These are phyloP conservation scores for Starmerella lactis-condensi DNA, from an alignment of 805 yeast genomes.

Conservation along the genomic window DNA sequence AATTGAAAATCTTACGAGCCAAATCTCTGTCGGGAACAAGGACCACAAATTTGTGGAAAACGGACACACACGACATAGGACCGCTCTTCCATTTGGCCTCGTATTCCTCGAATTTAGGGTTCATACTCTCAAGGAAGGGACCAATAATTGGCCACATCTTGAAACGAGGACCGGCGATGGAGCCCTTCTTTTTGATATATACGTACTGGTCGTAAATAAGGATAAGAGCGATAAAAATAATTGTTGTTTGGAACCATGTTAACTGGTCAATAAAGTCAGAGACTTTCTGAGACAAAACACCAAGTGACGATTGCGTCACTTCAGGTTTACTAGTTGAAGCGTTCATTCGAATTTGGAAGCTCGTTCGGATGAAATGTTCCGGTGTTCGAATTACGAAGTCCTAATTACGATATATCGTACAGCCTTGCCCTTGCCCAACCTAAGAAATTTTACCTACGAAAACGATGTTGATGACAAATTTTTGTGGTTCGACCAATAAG, in stretches of 20 bases:
- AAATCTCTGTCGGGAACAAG: slow-evolving; percentile 78
- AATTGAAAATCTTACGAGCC: slow-evolving; percentile 67
- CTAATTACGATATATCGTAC: no score
- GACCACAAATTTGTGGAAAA: slow-evolving; percentile 93
- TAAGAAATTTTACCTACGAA: no score
- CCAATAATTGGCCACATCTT: slow-evolving; percentile 93
- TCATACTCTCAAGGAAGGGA: slow-evolving; percentile 81
- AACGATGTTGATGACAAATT: no score
- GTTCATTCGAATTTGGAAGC: no score
- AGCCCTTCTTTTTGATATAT: slow-evolving; percentile 65
- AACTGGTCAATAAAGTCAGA: slow-evolving; percentile 2
- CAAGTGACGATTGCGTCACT: no score
- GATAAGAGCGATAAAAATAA: slow-evolving; percentile 14
- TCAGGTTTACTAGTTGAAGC: no score
- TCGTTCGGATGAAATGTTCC: no score
- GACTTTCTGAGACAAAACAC: background rate
- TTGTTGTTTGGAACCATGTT: slow-evolving; percentile 8
- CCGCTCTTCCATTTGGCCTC: slow-evolving; percentile 89
- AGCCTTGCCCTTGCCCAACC: no score
- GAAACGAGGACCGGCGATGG: slow-evolving; percentile 73
- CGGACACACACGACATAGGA: slow-evolving; percentile 86
- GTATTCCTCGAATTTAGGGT: slow-evolving; percentile 91
- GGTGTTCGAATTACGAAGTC: no score
- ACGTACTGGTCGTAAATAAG: slow-evolving; percentile 30
- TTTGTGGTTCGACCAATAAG: no score